Base-by-base conservation (phyloP, 1,139 yeast genomes). In the Yamadazyma membranifaciens region DNA sequence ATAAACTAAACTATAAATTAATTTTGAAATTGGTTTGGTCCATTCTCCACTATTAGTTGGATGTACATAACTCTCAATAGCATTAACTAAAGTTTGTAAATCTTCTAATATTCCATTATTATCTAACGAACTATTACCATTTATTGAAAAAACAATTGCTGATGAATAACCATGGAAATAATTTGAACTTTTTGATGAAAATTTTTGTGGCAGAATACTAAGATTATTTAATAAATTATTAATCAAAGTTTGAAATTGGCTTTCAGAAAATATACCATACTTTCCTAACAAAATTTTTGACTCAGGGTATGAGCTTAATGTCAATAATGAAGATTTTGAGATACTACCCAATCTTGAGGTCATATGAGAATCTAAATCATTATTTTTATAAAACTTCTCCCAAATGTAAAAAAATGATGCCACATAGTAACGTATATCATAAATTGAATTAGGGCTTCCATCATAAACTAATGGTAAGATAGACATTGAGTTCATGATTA, bases 31-130 rank as follows among this genome's bases (percentile, higher is more conserved):
- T 6, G 85, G 71, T 34, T 77, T 64, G 1, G 95, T 78, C 98
- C 98, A 91, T 16, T 76, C 75, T 0, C 97, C 98, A 14, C 74
- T 63, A 57, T 91, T 91, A 0, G 98, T 89, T 4, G 98, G 98
- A 62, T 92, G 97, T 10, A 83, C 83, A 61, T 83, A 87, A 29
- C 96, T 87, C 48, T 80, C 84, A n/a, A 89, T 69, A 0, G 95
- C 81, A 46, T 82, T 81, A 22, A 84, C 55, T 33, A 87, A 63
- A 0, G 80, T 72, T 31, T 70, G 69, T 12, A 92, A 54, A 32
- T 74, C 67, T 10, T 71, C 77, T 49, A 86, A 57, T 11, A 83
- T 72, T 2, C 78, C 78, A n/a, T 65, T 73, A 4, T 61, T 52
- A 7, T 54, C 66, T 9, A 65, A 51, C 1, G 69, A 63, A 30